Base-by-base conservation (phyloP, 2,329 filamentous ascomycete genomes). In the Aspergillus aculeatus region DNA sequence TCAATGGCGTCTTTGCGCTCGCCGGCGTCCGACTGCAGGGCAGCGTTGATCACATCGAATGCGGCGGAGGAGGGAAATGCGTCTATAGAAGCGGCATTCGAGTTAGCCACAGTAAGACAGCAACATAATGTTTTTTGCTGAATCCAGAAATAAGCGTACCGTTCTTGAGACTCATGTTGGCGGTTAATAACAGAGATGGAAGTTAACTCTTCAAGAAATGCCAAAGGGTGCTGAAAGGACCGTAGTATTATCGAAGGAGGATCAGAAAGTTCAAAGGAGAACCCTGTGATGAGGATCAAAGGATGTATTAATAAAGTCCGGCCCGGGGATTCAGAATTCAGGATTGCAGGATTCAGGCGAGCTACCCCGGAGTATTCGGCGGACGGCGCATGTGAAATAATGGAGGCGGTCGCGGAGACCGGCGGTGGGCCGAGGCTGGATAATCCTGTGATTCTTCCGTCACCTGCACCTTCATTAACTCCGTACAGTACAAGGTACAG, bases 1-100 rank as follows among this genome's bases (percentile, higher is more conserved):
- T 96, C 94, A 78, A 98, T 89, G 68, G 94, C 93, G 66, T 92
- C 88, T 81, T 96, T 89, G 79, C 88, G 88, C 71, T 92, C 90
- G 66, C 85, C 84, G 29, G 90, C 87, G 76, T 84, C 86, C 70
- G 83, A 77, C 71, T 83, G 79, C 65, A 99, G 87, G 55, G 87
- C 85, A 56, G 80, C 74, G 77, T 90, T 86, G 83, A 99, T 97
- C 72, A 82, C 84, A 75, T 99, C 95, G 78, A 99, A 99, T 68
- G 93, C 92, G 66, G 80, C 88, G 61, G 95, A 98, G 72, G 94
- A 87, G 66, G 95, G 94, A 80, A 96, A 97, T 68, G 88, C 87
- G 78, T 86, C 90, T 92, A 68, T 50, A 50, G 56, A 4, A 55
- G 31, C 26, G 23, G 26, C 14, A 55, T 21, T 14, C 16, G 60